Conservation (phyloP, 768 basidiomycete species). For the Hemileccinum rubropunctum region DNA sequence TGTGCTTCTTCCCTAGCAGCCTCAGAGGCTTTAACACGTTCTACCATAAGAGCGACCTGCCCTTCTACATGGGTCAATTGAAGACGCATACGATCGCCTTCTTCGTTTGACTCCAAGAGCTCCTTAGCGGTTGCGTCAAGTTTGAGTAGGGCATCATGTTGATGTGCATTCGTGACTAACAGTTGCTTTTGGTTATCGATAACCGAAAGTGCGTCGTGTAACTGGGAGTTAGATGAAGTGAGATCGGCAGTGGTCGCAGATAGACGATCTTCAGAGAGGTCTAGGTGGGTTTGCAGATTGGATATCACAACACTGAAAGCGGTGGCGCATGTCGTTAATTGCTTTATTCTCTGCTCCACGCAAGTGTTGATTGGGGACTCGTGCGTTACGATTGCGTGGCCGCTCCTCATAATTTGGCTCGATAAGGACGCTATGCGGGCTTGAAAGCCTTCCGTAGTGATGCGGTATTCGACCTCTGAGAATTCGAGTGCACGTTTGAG, state of each 20-base stretch:
- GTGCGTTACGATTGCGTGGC: slow-evolving; percentile 14
- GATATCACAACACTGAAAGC: slow-evolving; percentile 41
- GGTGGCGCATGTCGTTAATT: slow-evolving; percentile 32
- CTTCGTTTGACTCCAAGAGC: slow-evolving; percentile 34
- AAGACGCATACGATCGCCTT: slow-evolving; percentile 21
- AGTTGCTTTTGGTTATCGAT: slow-evolving; percentile 19
- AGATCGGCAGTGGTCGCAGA: slow-evolving; percentile 10
- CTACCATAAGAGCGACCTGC: slow-evolving; percentile 32
- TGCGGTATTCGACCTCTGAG: slow-evolving; percentile 62
- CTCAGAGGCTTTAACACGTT: slow-evolving; percentile 33
- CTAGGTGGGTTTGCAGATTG: slow-evolving; percentile 33
- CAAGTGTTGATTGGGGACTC: slow-evolving; percentile 1
- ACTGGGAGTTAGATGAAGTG: slow-evolving; percentile 16
- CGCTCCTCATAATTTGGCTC: slow-evolving; percentile 20
- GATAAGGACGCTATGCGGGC: slow-evolving; percentile 41
- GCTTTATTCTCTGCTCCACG: slow-evolving; percentile 20
- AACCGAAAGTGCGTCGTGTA: slow-evolving; percentile 13
- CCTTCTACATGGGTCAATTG: slow-evolving; percentile 35
- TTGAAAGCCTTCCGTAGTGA: slow-evolving; percentile 59
- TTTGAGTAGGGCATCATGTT: slow-evolving; percentile 26
- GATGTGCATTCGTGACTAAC: slow-evolving; percentile 15
- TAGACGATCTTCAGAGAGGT: slow-evolving; percentile 16
- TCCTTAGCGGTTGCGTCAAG: slow-evolving; percentile 33
- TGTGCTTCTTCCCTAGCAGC: slow-evolving; percentile 36
- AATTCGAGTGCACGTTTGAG: slow-evolving; percentile 66